A percentile compares a stretch with the other conserved stretches of the same genome.
These are phyloP conservation scores for Urochloa ruziziensis DNA, from an alignment of 176 grass and related monocot genomes.

Conservation along the genomic window DNA sequence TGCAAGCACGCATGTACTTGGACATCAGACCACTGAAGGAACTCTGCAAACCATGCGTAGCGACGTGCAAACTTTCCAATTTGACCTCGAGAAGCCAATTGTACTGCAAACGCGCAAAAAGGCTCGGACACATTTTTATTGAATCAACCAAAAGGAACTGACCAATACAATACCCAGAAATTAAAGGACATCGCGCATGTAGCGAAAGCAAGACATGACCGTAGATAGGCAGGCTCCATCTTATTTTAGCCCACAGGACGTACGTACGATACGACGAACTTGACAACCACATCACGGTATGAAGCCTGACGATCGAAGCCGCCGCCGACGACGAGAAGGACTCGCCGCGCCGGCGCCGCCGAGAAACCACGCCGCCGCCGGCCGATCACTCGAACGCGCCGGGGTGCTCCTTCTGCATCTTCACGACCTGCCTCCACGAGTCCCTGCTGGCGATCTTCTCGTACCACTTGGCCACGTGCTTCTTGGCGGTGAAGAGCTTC, in stretches of 20 bases:
- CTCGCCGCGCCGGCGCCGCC: background rate
- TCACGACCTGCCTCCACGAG: constrained; percentile 61
- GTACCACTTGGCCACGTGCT: constrained; percentile 77
- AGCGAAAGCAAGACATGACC: constrained; percentile 10
- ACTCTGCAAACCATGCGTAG: background rate
- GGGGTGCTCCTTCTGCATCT: constrained; percentile 78
- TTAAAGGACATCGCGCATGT: background rate
- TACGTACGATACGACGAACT: constrained; percentile 28
- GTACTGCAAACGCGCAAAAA: constrained; percentile 9
- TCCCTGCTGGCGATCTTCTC: constrained; percentile 46
- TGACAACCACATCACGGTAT: constrained; percentile 29
- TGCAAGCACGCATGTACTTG: no score
- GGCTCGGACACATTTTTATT: constrained; percentile 38
- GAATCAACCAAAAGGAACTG: constrained; percentile 15
- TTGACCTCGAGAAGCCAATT: background rate
- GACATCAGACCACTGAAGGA: background rate
- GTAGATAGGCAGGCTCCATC: constrained; percentile 29
- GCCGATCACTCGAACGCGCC: constrained; percentile 46
- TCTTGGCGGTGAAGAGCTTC: constrained; percentile 68
- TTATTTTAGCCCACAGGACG: constrained; percentile 38
- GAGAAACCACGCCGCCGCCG: background rate
- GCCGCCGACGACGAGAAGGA: no score
- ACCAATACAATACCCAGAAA: background rate
- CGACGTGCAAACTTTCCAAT: background rate
- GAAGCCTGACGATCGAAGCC: constrained; percentile 35